phyloP scores from a whole-genome alignment of 495 filamentous ascomycete species.

The Penicillium pulvis region DNA sequence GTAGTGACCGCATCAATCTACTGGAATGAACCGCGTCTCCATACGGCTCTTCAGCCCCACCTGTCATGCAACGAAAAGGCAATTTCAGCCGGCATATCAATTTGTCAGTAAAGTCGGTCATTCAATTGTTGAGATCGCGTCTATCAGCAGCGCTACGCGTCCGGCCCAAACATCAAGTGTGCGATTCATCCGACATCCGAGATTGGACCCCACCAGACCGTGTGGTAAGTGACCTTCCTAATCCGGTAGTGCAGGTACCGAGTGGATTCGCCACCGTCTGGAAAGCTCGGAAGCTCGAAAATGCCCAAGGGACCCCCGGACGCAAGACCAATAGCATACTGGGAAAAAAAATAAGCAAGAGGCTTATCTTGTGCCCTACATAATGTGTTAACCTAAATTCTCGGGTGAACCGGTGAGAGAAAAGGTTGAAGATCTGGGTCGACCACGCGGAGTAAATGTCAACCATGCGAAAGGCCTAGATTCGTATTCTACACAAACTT shows the following conservation, averaged over 20 bases:
- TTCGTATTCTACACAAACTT: neutral
- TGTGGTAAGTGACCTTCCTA: neutral
- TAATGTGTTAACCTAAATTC: constrained; percentile 13
- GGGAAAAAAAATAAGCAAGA: neutral
- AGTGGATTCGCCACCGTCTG: neutral
- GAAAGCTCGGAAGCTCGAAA: neutral
- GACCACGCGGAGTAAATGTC: constrained; percentile 1
- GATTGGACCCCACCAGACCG: neutral
- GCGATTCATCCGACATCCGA: neutral
- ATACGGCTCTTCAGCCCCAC: neutral
- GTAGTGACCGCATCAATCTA: neutral
- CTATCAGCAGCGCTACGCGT: neutral
- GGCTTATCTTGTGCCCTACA: constrained; percentile 12
- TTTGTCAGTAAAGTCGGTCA: neutral
- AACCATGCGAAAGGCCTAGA: neutral
- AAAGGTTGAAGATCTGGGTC: neutral
- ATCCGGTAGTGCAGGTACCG: neutral
- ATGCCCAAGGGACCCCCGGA: neutral
- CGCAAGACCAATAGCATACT: neutral
- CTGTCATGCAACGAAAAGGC: neutral
- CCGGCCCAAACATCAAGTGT: neutral
- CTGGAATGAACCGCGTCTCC: neutral
- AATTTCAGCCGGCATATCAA: neutral
- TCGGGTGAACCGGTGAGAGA: constrained; percentile 16
- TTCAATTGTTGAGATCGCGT: neutral